phyloP scores from a whole-genome alignment of 2,329 filamentous ascomycete species.

The Hypoxylon sp. region DNA sequence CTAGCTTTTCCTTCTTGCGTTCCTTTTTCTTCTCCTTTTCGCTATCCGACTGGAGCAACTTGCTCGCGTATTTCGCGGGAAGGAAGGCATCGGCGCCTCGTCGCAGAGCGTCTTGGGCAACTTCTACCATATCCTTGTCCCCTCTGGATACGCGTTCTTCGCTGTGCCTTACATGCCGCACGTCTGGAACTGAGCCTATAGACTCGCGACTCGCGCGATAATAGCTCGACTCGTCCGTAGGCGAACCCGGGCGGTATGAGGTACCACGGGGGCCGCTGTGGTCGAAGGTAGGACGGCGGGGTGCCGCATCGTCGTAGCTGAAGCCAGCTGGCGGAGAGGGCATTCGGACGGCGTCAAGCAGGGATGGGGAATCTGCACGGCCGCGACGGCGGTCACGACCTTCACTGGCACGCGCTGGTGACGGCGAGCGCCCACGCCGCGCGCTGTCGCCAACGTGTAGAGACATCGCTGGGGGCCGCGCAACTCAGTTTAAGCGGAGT shows the following conservation, averaged over 20 bases:
- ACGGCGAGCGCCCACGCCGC: slow-evolving; percentile 65
- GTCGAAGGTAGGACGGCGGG: slow-evolving; percentile 53
- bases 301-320: slow-evolving; percentile 58
- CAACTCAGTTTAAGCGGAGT: slow-evolving; percentile 28
- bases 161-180: slow-evolving; percentile 36
- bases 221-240: slow-evolving; percentile 51
- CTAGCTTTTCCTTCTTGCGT: slow-evolving; percentile 55
- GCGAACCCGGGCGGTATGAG: slow-evolving; percentile 55
- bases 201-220: slow-evolving; percentile 47
- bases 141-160: slow-evolving; percentile 47
- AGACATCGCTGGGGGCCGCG: slow-evolving; percentile 60
- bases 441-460: slow-evolving; percentile 63
- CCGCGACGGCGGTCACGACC: slow-evolving; percentile 57
- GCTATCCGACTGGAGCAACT: slow-evolving; percentile 51
- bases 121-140: slow-evolving; percentile 50
- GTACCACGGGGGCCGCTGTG: slow-evolving; percentile 56
- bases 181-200: slow-evolving; percentile 24
- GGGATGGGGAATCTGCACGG: slow-evolving; percentile 53
- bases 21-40: slow-evolving; percentile 55
- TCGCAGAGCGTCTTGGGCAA: slow-evolving; percentile 47
- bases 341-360: slow-evolving; percentile 61
- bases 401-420: slow-evolving; percentile 59
- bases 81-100: slow-evolving; percentile 54
- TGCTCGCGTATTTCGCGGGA: slow-evolving; percentile 53
- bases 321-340: slow-evolving; percentile 59